Base-by-base conservation (phyloP, 306 rosid genomes). In the Hippophae rhamnoides region DNA sequence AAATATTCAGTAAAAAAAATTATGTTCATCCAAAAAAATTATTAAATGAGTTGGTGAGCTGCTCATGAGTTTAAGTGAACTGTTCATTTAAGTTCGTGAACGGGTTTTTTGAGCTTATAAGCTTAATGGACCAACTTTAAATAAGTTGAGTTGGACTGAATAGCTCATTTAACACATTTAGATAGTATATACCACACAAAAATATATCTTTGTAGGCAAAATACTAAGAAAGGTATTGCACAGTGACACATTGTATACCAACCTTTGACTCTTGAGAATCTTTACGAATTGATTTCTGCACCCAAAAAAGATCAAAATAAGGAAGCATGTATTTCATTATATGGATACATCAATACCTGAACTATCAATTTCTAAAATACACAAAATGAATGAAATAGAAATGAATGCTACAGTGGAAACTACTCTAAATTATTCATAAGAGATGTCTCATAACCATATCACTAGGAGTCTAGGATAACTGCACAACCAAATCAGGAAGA, bases 241-340 rank as follows among this genome's bases (percentile, higher is more conserved):
- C 38, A 27, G 3, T 1, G 38, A 64, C 53, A 27, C 52, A 64
- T 41, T 11, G 62, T 25, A 60, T 13, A 72, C 87, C 60, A 67
- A 93, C 99, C 94, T 93, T 84, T 6, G 94, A 88, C 5, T 88
- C 89, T 23, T 79, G 72, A 56, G 86, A 80, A 66, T 93, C 95
- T 72, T 75, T 82, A 80, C 70, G 65, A 57, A 93, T 82, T 58
- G 94, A 79, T 84, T 81, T 93, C 99, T 93, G 94, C 83, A 71
- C 67, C 57, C 67, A 67, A 10, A 3, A 67, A 25, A 54, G 13
- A 18, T 13, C 0, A 14, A 25, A 13, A 66, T 71, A 58, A 72
- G 59, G 63, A 70, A 27, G 44, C 57, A 66, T 13, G 41, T 23
- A 26, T 53, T 48, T 0, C 6, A 6, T 41, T 10, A 54, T 60